Evolutionary conservation across 2,329 filamentous ascomycete genomes (phyloP), one percentile per base, ranked within the genome.

Genomic region (Chaetomiaceae sp.): DNA sequence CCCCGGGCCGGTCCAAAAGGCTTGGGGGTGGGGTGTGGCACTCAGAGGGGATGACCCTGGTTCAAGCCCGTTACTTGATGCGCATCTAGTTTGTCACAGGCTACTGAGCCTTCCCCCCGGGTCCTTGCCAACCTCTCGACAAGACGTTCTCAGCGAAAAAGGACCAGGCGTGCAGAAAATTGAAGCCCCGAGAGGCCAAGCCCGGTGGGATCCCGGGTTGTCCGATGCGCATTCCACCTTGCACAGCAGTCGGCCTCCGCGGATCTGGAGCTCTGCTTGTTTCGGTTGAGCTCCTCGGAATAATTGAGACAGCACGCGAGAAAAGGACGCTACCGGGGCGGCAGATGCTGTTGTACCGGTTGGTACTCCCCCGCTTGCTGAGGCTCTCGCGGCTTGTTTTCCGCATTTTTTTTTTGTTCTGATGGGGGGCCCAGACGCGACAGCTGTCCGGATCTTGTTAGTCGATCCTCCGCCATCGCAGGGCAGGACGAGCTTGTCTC

Each of bases 1-100:
- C 41, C 54, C 58, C 54, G 50, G 56, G 36, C 46, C 53, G 50
- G 52, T 29, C 56, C 53, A 55, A 49, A 51, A 58, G 53, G 41
- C 41, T 32, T 50, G 51, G 25, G 41, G 20, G 34, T 43, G 42
- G 55, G 58, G 53, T 16, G 43, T 48, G 50, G 34, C 44, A 29
- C 46, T 56, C 42, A 44, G 40, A 42, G 33, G 53, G 25, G 5
- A 45, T 47, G 38, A 57, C 60, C 61, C 61, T 53, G 48, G 52
- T 56, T 21, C 48, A 30, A 57, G 43, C 50, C 48, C 46, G 21
- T 20, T 51, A 48, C 37, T 47, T 46, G 40, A 36, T 55, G 53
- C 41, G 47, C 34, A 20, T 52, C 46, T 46, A 23, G 44, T 45
- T n/a, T 52, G 55, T 51, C 54, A 55, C 50, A 48, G 36, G 45